Conservation (phyloP, 2,329 filamentous ascomycete species). For the Neocucurbitaria cava region DNA sequence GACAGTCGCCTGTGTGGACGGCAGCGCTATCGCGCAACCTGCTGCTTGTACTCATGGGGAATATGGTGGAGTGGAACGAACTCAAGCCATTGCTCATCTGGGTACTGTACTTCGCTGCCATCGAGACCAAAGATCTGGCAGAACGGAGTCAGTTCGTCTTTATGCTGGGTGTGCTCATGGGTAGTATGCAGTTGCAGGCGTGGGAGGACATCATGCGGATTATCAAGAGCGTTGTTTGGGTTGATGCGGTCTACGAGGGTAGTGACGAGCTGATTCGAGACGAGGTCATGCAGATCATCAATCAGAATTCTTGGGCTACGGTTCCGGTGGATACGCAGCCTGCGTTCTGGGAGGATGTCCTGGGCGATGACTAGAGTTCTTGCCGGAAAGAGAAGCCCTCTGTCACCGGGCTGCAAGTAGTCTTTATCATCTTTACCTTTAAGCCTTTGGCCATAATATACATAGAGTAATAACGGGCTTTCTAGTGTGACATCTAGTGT, state of each 20-base stretch:
- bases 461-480: too few species aligned
- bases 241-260: slow-evolving; percentile 32
- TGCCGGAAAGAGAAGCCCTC: slow-evolving; percentile 16
- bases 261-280: slow-evolving; percentile 32
- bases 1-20: slow-evolving; percentile 35
- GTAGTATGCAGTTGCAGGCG: slow-evolving; percentile 21
- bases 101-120: slow-evolving; percentile 35
- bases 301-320: slow-evolving; percentile 10
- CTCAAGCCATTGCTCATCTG: slow-evolving; percentile 37
- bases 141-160: slow-evolving; percentile 36
- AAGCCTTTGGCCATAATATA: not conserved
- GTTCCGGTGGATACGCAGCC: slow-evolving; percentile 6
- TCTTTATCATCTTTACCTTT: slow-evolving; percentile 1
- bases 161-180: slow-evolving; percentile 36
- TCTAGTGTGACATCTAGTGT: too few species aligned
- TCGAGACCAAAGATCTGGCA: slow-evolving; percentile 30
- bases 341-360: slow-evolving; percentile 6
- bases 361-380: slow-evolving; percentile 17
- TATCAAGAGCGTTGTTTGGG: slow-evolving; percentile 40
- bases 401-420: not conserved
- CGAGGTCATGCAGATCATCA: slow-evolving; percentile 33
- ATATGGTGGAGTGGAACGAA: slow-evolving; percentile 36
- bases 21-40: slow-evolving; percentile 30
- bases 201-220: slow-evolving; percentile 34
- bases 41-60: slow-evolving; percentile 23